These are phyloP conservation scores for Hortaea sp. DNA, from an alignment of 2,329 filamentous ascomycete species.

Conservation along the genomic window DNA sequence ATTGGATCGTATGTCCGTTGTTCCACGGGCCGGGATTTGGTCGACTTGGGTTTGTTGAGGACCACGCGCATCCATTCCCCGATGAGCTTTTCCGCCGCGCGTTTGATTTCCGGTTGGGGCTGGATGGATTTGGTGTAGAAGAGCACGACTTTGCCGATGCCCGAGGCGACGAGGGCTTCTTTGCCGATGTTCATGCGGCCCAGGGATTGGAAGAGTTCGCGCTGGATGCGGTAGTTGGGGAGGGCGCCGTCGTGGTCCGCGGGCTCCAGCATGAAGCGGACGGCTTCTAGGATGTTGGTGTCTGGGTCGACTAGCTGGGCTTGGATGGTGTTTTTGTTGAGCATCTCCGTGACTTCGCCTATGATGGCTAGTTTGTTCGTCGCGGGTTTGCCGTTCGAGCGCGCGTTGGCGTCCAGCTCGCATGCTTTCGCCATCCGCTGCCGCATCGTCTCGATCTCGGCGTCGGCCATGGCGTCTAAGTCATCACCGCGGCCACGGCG, in stretches of 20 bases:
- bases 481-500: constrained; percentile 70
- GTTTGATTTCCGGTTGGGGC: constrained; percentile 79
- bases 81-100: constrained; percentile 82
- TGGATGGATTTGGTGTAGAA: constrained; percentile 96
- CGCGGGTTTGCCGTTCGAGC: constrained; percentile 68
- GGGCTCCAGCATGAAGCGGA: constrained; percentile 95
- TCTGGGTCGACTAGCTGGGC: constrained; percentile 84
- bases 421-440: constrained; percentile 85
- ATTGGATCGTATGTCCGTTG: constrained; percentile 51
- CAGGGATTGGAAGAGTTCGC: constrained; percentile 78
- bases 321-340: constrained; percentile 82
- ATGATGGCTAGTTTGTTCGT: constrained; percentile 90
- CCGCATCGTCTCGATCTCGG: constrained; percentile 79
- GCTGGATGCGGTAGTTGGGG: constrained; percentile 94
- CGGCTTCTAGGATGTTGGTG: constrained; percentile 85
- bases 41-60: constrained; percentile 68
- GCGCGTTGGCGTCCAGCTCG: constrained; percentile 72
- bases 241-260: constrained; percentile 78
- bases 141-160: constrained; percentile 89
- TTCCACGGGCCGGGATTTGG: constrained; percentile 71
- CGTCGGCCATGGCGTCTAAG: constrained; percentile 80
- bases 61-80: constrained; percentile 95
- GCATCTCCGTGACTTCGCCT: constrained; percentile 74
- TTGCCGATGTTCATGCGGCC: constrained; percentile 79
- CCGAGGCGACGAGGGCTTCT: constrained; percentile 77